A percentile compares a stretch with the other conserved stretches of the same genome.
phyloP scores from a whole-genome alignment of 179 eudicot genomes.

The Pouteria campechiana region DNA sequence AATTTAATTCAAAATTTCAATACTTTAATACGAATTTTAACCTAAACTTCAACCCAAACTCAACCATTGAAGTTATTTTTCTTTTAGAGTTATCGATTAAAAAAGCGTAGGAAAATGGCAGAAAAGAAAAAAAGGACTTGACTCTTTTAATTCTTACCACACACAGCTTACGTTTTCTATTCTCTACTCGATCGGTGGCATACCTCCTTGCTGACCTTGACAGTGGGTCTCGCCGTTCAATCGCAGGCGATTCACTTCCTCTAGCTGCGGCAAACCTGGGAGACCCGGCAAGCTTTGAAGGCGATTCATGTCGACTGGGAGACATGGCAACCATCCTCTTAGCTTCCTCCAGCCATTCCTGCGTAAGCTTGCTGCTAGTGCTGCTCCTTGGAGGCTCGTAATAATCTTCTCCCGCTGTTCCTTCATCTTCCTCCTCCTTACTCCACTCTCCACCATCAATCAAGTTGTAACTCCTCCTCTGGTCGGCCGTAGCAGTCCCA shows the following conservation, averaged over 20 bases:
- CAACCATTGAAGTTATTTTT: no score
- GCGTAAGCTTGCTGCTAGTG: conserved; percentile 28
- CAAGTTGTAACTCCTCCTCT: conserved; percentile 21
- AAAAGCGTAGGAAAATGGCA: not conserved
- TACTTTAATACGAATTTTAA: no score
- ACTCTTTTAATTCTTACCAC: no score
- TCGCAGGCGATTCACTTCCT: conserved; percentile 6
- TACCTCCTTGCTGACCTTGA: conserved; percentile 44
- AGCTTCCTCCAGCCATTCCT: conserved; percentile 45
- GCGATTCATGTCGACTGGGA: conserved; percentile 23
- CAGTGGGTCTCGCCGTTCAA: conserved; percentile 33
- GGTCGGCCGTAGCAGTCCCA: conserved; percentile 5
- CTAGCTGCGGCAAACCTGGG: conserved; percentile 24
- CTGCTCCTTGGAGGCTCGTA: conserved; percentile 21
- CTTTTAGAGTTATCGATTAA: not conserved
- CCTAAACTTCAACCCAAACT: no score
- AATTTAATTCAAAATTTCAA: no score
- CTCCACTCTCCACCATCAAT: conserved; percentile 6
- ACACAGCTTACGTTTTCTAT: no score
- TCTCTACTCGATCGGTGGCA: no score
- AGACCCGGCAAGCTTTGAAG: conserved; percentile 17
- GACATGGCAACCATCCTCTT: conserved; percentile 36
- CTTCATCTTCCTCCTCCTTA: conserved; percentile 4
- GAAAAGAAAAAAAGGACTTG: no score
- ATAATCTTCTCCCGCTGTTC: no score